Evolutionary conservation across 306 rosid species (phyloP).

Genomic region (Styphnolobium japonicum): DNA sequence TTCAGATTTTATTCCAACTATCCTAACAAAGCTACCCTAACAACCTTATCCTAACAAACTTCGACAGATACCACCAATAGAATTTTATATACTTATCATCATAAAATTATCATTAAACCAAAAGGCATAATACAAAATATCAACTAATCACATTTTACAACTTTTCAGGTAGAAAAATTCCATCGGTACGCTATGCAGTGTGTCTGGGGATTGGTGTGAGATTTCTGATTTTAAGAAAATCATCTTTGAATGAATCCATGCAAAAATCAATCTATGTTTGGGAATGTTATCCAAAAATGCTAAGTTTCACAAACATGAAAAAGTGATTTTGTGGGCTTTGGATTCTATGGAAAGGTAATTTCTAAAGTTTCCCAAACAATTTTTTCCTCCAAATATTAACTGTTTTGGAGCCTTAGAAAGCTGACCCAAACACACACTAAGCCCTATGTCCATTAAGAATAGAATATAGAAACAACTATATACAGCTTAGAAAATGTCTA

Average conservation of each 20-base stretch:
- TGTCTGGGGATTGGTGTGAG: background rate
- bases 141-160: background rate
- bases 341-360: background rate
- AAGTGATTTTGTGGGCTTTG: background rate
- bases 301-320: background rate
- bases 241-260: background rate
- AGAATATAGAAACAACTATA: background rate
- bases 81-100: background rate
- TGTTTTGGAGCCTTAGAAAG: background rate
- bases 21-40: no score
- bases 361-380: background rate
- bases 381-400: background rate
- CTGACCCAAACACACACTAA: constrained; percentile 1
- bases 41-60: no score
- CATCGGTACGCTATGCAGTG: background rate
- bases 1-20: no score
- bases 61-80: no score
- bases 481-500: background rate
- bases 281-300: background rate
- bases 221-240: background rate
- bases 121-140: background rate
- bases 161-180: background rate
- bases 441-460: background rate
- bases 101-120: background rate
- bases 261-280: background rate